Conservation (phyloP, 495 filamentous ascomycete species). For the Xylaria sp. region DNA sequence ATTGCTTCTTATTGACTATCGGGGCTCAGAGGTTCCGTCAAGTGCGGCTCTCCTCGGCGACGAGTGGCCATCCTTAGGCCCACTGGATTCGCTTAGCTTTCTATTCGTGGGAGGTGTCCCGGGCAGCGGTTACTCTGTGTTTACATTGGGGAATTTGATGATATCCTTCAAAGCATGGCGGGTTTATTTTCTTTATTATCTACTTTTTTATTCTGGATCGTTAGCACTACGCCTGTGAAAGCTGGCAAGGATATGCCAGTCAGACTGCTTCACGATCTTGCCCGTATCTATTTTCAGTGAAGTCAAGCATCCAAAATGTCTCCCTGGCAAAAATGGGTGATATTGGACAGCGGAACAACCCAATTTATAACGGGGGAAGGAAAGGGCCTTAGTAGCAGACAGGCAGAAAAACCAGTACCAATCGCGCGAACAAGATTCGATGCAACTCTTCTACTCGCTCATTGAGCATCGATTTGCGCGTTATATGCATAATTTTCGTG, state of each 20-base stretch:
- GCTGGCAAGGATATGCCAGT: conserved; percentile 18
- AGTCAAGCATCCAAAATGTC: neutral
- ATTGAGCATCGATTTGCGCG: neutral
- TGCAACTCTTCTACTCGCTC: neutral
- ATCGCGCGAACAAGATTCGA: neutral
- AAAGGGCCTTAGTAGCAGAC: conserved; percentile 1
- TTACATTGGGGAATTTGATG: conserved; percentile 44
- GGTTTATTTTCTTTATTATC: conserved; percentile 17
- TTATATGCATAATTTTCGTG: neutral
- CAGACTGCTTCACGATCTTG: conserved; percentile 11
- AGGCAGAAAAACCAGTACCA: neutral
- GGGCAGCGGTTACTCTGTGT: conserved; percentile 39
- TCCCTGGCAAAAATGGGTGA: neutral
- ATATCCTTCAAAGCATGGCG: conserved; percentile 43
- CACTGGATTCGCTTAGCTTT: conserved; percentile 35
- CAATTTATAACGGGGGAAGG: conserved; percentile 4
- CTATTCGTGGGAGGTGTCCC: conserved; percentile 34
- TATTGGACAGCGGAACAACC: conserved; percentile 16
- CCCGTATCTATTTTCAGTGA: conserved; percentile 14
- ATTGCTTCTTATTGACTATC: conserved; percentile 9
- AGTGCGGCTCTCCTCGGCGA: neutral
- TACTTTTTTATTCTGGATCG: conserved; percentile 21
- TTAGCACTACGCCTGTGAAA: conserved; percentile 8
- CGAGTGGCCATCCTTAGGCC: neutral
- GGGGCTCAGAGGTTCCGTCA: neutral